Percentiles rank a stretch among this genome's conserved stretches.
phyloP scores from a whole-genome alignment of 2,329 filamentous ascomycete genomes.

The Myriosclerotinia scirpicola region DNA sequence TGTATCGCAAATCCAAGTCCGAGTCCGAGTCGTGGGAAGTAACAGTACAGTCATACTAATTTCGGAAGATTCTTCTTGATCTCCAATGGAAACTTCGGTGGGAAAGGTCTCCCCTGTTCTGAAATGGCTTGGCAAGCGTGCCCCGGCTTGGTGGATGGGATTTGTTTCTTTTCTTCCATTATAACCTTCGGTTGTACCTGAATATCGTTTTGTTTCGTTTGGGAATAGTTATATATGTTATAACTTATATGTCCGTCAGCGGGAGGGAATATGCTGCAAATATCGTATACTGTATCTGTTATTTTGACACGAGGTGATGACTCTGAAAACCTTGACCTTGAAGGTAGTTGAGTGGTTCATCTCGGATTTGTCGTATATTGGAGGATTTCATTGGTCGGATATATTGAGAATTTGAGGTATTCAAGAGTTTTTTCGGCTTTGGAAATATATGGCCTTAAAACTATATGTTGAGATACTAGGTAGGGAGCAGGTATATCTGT shows the following conservation, averaged over 20 bases:
- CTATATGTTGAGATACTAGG: no score
- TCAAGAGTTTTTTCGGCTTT: no score
- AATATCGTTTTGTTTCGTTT: neutral
- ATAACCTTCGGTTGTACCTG: constrained; percentile 2
- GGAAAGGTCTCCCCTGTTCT: neutral
- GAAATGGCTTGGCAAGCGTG: neutral
- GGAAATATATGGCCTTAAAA: no score
- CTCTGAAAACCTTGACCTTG: neutral
- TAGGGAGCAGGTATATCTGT: no score
- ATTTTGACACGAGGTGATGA: neutral
- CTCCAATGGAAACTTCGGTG: constrained; percentile 1
- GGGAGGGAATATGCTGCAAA: neutral
- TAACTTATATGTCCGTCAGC: no score
- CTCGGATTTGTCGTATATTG: no score
- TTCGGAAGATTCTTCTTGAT: constrained; percentile 8
- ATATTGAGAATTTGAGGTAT: no score
- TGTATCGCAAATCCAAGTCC: neutral
- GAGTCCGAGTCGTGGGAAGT: neutral
- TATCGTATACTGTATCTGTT: neutral
- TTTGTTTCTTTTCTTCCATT: neutral
- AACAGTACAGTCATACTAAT: neutral
- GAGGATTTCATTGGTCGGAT: no score
- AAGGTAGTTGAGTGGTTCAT: no score
- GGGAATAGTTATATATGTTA: neutral
- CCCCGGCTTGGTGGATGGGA: neutral